These are phyloP conservation scores for Claviceps maximensis DNA, from an alignment of 2,329 filamentous ascomycete genomes.

Conservation along the genomic window DNA sequence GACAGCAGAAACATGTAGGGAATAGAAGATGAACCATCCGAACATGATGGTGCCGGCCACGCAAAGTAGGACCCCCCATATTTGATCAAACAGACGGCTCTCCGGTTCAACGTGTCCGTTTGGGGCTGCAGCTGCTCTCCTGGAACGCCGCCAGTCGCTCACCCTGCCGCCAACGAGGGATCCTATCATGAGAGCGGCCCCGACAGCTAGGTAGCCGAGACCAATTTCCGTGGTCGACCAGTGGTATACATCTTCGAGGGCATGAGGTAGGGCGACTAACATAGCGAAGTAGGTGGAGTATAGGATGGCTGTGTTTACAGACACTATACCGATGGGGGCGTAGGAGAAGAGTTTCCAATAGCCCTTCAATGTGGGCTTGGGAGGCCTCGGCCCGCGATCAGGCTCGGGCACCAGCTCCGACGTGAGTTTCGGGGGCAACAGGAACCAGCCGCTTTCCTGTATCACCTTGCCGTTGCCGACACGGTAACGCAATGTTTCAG, in stretches of 20 bases:
- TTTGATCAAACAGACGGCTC: constrained; percentile 24
- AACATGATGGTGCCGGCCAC: constrained; percentile 25
- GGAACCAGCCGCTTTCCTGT: constrained; percentile 8
- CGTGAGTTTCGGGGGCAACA: constrained; percentile 11
- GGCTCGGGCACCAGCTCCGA: constrained; percentile 13
- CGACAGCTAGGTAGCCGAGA: constrained; percentile 21
- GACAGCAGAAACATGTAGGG: constrained; percentile 16
- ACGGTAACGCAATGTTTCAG: constrained; percentile 30
- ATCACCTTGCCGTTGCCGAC: constrained; percentile 28
- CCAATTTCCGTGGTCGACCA: constrained; percentile 22
- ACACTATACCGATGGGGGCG: constrained; percentile 20
- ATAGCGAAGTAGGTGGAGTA: constrained; percentile 21
- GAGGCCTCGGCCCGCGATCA: constrained; percentile 15
- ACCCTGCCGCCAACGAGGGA: constrained; percentile 24
- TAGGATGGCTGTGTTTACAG: constrained; percentile 20
- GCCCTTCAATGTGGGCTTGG: constrained; percentile 15
- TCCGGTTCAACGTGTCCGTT: constrained; percentile 20
- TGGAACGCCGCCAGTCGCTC: constrained; percentile 22
- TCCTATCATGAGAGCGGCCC: constrained; percentile 15
- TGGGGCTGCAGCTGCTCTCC: constrained; percentile 5
- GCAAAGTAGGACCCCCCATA: constrained; percentile 24
- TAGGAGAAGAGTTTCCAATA: constrained; percentile 19
- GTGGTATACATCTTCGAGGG: constrained; percentile 18
- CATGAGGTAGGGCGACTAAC: constrained; percentile 16
- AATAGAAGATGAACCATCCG: constrained; percentile 24